These are phyloP conservation scores for Cystobasidium ongulense DNA, from an alignment of 768 basidiomycete species.

Conservation along the genomic window DNA sequence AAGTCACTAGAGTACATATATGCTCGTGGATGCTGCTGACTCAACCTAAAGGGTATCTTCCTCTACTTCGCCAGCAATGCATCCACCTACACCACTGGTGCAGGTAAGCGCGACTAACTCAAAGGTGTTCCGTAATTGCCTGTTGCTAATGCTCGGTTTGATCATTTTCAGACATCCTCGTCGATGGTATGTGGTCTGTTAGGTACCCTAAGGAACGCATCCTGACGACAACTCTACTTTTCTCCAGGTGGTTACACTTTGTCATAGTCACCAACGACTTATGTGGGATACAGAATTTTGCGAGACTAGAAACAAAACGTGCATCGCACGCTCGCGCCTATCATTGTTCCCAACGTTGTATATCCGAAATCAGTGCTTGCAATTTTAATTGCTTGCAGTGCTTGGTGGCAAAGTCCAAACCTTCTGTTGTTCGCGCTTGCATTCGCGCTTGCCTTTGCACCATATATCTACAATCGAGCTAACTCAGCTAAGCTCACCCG, in stretches of 20 bases:
- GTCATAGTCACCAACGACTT: not conserved
- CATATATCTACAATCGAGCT: too few relatives aligned
- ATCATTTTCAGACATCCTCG: constrained; percentile 1
- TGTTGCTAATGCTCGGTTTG: not conserved
- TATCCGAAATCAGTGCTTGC: too few relatives aligned
- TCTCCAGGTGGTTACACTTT: constrained; percentile 20
- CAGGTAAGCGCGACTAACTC: too few relatives aligned
- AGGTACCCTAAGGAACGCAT: too few relatives aligned
- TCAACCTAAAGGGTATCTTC: constrained; percentile 34
- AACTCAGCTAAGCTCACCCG: not conserved
- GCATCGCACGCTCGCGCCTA: too few relatives aligned
- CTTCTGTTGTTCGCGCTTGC: too few relatives aligned
- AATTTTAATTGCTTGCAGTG: not conserved
- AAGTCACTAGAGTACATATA: not conserved
- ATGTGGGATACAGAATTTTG: not conserved
- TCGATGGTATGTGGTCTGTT: not conserved
- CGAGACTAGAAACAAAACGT: not conserved
- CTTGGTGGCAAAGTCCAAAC: too few relatives aligned
- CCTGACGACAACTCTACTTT: not conserved
- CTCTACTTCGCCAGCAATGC: constrained; percentile 45
- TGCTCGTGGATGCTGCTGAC: not conserved
- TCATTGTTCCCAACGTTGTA: too few relatives aligned
- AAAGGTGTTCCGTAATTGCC: too few relatives aligned
- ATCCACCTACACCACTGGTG: constrained; percentile 44
- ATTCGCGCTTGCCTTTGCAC: not conserved